A percentile compares a stretch with the other conserved stretches of the same genome.
phyloP scores from a whole-genome alignment of 192 early-diverging fungal species.

The Cetraspora pellucida region DNA sequence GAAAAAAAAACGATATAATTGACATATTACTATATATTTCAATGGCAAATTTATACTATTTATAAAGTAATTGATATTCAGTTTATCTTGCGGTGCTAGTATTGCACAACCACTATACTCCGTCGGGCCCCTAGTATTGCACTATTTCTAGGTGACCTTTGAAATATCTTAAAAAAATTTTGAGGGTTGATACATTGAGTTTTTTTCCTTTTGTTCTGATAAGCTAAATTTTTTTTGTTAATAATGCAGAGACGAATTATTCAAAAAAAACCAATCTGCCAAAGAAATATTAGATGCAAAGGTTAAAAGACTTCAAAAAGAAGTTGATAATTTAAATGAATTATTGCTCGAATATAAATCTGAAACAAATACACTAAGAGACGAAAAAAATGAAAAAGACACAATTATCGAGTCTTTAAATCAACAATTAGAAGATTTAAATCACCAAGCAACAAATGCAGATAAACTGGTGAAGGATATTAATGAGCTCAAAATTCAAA shows the following conservation, averaged over 20 bases:
- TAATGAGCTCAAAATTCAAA: no score
- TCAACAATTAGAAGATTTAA: background rate
- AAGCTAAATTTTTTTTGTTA: no score
- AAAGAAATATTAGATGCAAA: no score
- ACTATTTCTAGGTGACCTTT: background rate
- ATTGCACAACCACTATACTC: background rate
- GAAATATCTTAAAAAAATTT: background rate
- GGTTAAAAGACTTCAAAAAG: no score
- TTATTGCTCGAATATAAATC: background rate
- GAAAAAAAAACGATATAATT: conserved; percentile 2
- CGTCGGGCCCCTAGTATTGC: conserved; percentile 14
- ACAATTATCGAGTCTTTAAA: background rate
- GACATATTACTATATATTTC: background rate
- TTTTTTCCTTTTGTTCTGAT: background rate
- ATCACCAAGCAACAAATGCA: background rate
- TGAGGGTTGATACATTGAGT: background rate
- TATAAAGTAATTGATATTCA: background rate
- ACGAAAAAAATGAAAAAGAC: background rate
- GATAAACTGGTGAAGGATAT: no score
- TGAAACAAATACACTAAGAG: background rate
- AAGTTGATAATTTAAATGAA: no score
- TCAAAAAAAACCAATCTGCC: no score
- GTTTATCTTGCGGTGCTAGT: background rate
- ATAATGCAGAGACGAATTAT: no score
- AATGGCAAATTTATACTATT: background rate